These are phyloP conservation scores for Solidago caesia DNA, from an alignment of 129 eudicot genomes.

Conservation along the genomic window DNA sequence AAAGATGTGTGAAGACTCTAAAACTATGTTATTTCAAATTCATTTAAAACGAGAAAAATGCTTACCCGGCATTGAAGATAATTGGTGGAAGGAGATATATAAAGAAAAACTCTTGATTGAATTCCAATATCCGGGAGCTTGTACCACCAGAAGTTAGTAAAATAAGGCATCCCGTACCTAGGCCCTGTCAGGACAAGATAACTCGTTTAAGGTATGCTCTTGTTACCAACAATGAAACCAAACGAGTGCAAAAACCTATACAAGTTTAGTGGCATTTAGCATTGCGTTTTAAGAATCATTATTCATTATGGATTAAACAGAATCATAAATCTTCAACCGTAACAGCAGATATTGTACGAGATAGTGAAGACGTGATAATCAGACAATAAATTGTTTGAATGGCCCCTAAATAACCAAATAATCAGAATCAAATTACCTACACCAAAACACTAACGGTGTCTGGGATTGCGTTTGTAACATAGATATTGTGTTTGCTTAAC, in stretches of 20 bases:
- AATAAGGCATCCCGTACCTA: conserved; percentile 50
- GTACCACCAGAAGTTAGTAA: conserved; percentile 49
- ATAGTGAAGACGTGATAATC: not conserved
- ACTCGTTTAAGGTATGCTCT: not conserved
- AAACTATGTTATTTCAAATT: not conserved
- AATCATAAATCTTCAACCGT: not conserved
- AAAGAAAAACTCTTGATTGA: conserved; percentile 69
- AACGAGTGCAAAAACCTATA: not conserved
- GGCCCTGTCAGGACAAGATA: conserved; percentile 50
- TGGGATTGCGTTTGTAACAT: no score
- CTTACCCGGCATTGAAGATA: conserved; percentile 92
- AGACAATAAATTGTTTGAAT: no score
- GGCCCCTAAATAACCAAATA: no score
- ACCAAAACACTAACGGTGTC: no score
- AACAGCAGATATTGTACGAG: not conserved
- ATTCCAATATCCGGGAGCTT: conserved; percentile 58
- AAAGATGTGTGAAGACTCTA: not conserved
- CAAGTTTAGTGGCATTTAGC: not conserved
- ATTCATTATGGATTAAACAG: not conserved
- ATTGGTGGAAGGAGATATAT: conserved; percentile 92
- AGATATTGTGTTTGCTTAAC: no score
- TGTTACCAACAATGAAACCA: not conserved
- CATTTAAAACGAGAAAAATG: conserved; percentile 4
- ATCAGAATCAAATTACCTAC: no score
- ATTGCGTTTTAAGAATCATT: not conserved